Base-by-base conservation (phyloP, 2,329 filamentous ascomycete species). In the Aspergillus tamarii region DNA sequence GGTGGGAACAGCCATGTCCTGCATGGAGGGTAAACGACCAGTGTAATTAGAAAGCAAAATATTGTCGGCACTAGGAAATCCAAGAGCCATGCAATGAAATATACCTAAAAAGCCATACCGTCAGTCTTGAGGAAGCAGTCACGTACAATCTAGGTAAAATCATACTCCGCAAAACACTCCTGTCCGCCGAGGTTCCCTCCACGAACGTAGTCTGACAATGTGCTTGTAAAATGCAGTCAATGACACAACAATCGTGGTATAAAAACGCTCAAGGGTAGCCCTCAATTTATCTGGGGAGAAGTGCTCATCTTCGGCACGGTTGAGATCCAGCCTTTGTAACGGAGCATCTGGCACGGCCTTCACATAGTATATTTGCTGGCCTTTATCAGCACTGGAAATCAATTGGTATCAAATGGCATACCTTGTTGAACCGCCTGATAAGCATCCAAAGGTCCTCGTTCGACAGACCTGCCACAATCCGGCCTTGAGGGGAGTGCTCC, bases 241-340 rank as follows among this genome's bases (percentile, higher is more conserved):
- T 16, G 88, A 84, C 56, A 94, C 85, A 9, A 90, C 81, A 0
- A 96, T 87, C 0, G 90, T 92, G 84, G 93, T 93, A 74, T 96
- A 96, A 12, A 95, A 80, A 16, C 93, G 84, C 77, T 96, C 93
- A 4, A 95, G 75, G 59, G 91, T 93, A 2, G 89, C 87, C 12
- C 92, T 85, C 52, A 96, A 81, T 78, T 95, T 95, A 72, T 95
- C 92, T 0, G 92, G 92, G 0, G 90, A 92, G 75, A 95, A 95
- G 62, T 94, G 90, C 68, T 95, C 92, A 60, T 94, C 89, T 45
- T 93, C 89, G 5, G 91, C 89, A 61, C 92, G 89, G 69, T 93
- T 92, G 63, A 96, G 84, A 75, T 96, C 92, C 43, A 96, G 80
- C 16, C 88, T 87, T 7, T 90, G 91, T 1, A 90, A 84, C 1